phyloP scores from a whole-genome alignment of 116 monocot species.

The Phalaenopsis hybrid region DNA sequence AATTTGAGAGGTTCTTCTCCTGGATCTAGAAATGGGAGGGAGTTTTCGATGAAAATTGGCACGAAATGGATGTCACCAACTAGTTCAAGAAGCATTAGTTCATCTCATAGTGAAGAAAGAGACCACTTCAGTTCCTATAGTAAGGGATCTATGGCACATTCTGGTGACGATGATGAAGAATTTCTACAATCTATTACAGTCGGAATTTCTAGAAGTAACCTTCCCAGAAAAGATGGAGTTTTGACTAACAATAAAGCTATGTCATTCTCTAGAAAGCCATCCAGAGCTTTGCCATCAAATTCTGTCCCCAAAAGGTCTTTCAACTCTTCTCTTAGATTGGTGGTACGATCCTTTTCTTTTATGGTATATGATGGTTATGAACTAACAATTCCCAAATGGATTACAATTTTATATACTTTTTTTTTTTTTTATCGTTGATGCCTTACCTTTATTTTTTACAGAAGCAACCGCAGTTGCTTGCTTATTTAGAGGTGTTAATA shows the following conservation, averaged over 20 bases:
- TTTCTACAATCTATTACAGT: conserved; percentile 38
- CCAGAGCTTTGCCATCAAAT: conserved; percentile 36
- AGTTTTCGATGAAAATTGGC: conserved; percentile 18
- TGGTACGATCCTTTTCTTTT: conserved; percentile 39
- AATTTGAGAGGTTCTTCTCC: conserved; percentile 61
- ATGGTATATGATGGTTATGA: not conserved
- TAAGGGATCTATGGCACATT: conserved; percentile 61
- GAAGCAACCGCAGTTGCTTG: not conserved
- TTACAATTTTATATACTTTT: not conserved
- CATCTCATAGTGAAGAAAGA: conserved; percentile 56
- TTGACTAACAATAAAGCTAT: conserved; percentile 34
- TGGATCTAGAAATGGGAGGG: conserved; percentile 55
- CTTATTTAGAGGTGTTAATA: not conserved
- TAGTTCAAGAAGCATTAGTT: conserved; percentile 58
- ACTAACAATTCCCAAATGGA: not conserved
- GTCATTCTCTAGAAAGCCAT: conserved; percentile 58
- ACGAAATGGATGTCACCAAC: conserved; percentile 54
- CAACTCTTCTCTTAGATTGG: conserved; percentile 51
- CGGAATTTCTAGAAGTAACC: conserved; percentile 25
- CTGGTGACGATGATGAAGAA: conserved; percentile 76
- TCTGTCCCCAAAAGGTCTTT: conserved; percentile 80
- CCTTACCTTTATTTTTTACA: not conserved
- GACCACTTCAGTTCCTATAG: conserved; percentile 50
- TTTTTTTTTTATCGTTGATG: not conserved
- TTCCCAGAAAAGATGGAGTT: conserved; percentile 31